These are phyloP conservation scores for Ceriops zippeliana DNA, from an alignment of 345 rosid genomes.

Conservation along the genomic window DNA sequence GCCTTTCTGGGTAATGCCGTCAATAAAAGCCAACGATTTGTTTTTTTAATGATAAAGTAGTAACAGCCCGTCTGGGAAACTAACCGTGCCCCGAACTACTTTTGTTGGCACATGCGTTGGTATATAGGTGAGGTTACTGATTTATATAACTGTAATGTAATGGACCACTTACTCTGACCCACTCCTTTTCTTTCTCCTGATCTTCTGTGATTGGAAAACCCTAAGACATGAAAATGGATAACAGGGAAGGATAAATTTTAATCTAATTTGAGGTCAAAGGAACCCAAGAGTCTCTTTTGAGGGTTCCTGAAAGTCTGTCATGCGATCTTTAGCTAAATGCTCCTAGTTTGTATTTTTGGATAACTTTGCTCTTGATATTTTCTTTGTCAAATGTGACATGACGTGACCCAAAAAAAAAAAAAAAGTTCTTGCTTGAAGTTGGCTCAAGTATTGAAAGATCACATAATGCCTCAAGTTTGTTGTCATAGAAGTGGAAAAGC, in stretches of 20 bases:
- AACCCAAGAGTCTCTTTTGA: neutral
- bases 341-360: neutral
- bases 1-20: neutral
- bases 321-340: neutral
- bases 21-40: neutral
- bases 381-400: neutral
- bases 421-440: neutral
- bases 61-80: neutral
- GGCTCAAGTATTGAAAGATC: too few species aligned
- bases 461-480: too few species aligned
- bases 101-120: neutral
- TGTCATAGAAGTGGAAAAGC: too few species aligned
- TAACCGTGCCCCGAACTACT: neutral
- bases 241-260: too few species aligned
- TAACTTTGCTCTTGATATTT: neutral
- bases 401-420: neutral
- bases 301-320: neutral
- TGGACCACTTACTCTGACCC: conserved; percentile 11
- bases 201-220: neutral
- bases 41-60: neutral
- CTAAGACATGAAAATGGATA: too few species aligned
- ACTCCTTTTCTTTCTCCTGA: too few species aligned
- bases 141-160: neutral
- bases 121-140: neutral
- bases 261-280: neutral